These are phyloP conservation scores for Chytriomyces hyalinus DNA, from an alignment of 192 early-diverging fungal genomes.

Conservation along the genomic window DNA sequence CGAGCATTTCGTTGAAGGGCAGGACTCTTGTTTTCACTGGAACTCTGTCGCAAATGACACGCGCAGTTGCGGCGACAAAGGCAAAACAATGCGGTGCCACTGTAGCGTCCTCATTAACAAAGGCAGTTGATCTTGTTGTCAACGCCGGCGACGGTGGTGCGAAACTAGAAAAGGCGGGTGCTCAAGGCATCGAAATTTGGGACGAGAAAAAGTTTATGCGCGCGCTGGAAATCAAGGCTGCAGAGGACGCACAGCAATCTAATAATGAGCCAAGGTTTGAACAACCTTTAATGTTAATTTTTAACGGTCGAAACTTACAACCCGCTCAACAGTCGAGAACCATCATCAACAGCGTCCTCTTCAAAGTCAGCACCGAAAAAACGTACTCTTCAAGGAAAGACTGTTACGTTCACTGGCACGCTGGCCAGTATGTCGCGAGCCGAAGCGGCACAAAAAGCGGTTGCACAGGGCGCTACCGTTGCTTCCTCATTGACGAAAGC, in stretches of 20 bases:
- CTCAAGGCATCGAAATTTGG: constrained; percentile 7
- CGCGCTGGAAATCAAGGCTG: not conserved
- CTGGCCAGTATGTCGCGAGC: not conserved
- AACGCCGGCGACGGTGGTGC: not conserved
- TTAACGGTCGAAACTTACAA: not conserved
- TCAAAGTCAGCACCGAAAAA: too few relatives aligned
- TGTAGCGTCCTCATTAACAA: not conserved
- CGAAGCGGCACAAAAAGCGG: constrained; percentile 2
- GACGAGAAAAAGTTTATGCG: not conserved
- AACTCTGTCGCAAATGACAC: not conserved
- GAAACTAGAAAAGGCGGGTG: not conserved
- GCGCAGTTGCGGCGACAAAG: not conserved
- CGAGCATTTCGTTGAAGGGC: not conserved
- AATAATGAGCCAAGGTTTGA: not conserved
- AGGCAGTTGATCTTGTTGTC: not conserved
- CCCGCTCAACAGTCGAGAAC: not conserved
- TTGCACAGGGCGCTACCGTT: not conserved
- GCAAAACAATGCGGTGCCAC: not conserved
- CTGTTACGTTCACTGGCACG: not conserved
- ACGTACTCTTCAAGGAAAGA: not conserved
- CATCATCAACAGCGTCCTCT: not conserved
- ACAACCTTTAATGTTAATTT: not conserved
- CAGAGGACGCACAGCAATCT: not conserved
- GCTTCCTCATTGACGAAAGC: too few relatives aligned
- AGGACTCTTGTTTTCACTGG: constrained; percentile 2